Evolutionary conservation across 352 stramenopile genomes (phyloP).

Genomic region (Aphanomyces euteiches): DNA sequence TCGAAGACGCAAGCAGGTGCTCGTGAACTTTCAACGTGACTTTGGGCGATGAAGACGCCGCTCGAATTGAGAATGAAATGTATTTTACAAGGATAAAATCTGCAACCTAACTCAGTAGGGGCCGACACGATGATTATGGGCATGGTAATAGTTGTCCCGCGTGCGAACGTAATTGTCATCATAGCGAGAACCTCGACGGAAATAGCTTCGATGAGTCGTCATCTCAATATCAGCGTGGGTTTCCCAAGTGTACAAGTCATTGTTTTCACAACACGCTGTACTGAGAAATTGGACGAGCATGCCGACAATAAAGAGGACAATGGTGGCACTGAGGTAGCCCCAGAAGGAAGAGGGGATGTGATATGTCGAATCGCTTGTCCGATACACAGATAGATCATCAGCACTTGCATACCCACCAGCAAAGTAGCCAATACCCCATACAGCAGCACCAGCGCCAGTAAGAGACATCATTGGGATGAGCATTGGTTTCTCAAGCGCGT

Average conservation of each 20-base stretch:
- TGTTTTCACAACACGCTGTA: conserved; percentile 28
- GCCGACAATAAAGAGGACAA: conserved; percentile 53
- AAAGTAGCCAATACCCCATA: conserved; percentile 66
- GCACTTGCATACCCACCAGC: conserved; percentile 51
- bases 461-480: conserved; percentile 53
- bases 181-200: background rate
- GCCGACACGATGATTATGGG: background rate
- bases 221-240: conserved; percentile 3
- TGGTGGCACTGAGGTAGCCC: conserved; percentile 49
- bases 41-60: too few relatives aligned
- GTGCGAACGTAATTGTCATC: background rate
- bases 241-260: conserved; percentile 20
- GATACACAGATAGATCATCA: conserved; percentile 50
- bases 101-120: background rate
- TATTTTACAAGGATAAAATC: too few relatives aligned
- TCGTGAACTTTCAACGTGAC: too few relatives aligned
- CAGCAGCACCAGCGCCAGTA: conserved; percentile 44
- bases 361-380: conserved; percentile 40
- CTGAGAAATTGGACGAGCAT: conserved; percentile 53
- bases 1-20: too few relatives aligned
- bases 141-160: conserved; percentile 24
- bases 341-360: conserved; percentile 57
- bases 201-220: background rate
- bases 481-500: conserved; percentile 55
- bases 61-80: too few relatives aligned